Evolutionary conservation across 1,284 basidiomycete genomes (phyloP).

Genomic region (Malassezia sp.): DNA sequence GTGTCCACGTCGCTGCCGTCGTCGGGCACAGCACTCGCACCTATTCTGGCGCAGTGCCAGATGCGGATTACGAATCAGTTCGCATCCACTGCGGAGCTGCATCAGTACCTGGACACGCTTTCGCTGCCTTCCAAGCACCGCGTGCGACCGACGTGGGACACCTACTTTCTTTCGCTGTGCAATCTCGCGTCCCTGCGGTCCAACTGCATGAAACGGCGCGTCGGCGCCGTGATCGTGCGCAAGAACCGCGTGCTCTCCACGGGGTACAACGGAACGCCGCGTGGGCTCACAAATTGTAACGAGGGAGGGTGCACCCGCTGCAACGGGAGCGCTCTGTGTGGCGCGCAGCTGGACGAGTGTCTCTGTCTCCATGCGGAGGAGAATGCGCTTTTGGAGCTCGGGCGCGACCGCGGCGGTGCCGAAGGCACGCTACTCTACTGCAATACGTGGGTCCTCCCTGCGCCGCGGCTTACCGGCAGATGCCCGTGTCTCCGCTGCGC

Average conservation of each 20-base stretch:
- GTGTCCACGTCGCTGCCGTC: constrained; percentile 14
- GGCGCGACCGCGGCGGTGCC: constrained; percentile 54
- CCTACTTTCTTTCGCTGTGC: constrained; percentile 45
- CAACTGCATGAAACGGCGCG: constrained; percentile 77
- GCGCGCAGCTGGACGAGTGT: constrained; percentile 64
- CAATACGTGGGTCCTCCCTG: constrained; percentile 51
- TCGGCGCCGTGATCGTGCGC: constrained; percentile 83
- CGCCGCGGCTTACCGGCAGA: constrained; percentile 51
- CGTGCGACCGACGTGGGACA: constrained; percentile 48
- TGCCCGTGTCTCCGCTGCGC: constrained; percentile 93
- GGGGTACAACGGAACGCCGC: constrained; percentile 95
- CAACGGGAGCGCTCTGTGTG: constrained; percentile 45
- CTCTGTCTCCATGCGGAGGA: constrained; percentile 96
- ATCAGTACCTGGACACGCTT: constrained; percentile 58
- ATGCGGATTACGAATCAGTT: constrained; percentile 66
- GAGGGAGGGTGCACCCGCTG: constrained; percentile 43
- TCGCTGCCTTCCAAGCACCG: constrained; percentile 76
- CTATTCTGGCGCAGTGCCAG: constrained; percentile 48
- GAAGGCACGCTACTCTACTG: constrained; percentile 73
- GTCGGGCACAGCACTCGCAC: constrained; percentile 10
- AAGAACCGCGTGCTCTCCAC: constrained; percentile 73
- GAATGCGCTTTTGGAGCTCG: constrained; percentile 87
- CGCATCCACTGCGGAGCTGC: constrained; percentile 52
- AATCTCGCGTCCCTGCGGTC: constrained; percentile 39
- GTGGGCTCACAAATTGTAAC: constrained; percentile 56